These are phyloP conservation scores for Heliamphora exappendiculata DNA, from an alignment of 148 eudicot genomes.

Conservation along the genomic window DNA sequence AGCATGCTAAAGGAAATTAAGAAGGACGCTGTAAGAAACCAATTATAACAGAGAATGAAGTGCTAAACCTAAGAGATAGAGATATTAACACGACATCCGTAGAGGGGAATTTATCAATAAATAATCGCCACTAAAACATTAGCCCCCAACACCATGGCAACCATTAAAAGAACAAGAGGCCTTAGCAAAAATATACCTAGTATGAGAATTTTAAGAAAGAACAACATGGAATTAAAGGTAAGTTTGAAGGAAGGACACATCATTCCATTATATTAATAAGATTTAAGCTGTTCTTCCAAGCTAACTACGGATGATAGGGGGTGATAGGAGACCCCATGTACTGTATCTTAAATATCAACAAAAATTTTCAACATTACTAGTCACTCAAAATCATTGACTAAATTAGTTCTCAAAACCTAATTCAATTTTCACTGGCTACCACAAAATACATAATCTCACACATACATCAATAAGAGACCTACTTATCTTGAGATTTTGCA, in stretches of 20 bases:
- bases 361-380: not conserved
- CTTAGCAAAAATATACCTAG: not conserved
- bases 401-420: not conserved
- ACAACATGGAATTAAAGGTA: not conserved
- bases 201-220: not conserved
- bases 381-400: not conserved
- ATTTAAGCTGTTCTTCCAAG: not conserved
- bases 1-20: constrained; percentile 61
- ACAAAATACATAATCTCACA: not conserved
- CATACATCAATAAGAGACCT: not conserved
- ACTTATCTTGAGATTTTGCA: not conserved
- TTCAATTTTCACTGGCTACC: not conserved
- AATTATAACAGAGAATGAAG: not conserved
- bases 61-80: too few species aligned
- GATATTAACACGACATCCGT: not conserved
- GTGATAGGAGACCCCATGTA: not conserved
- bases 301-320: too few species aligned
- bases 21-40: not conserved
- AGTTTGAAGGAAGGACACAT: not conserved
- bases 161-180: too few species aligned
- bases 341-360: not conserved
- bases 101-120: too few species aligned
- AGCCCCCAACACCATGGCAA: too few species aligned
- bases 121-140: not conserved
- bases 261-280: not conserved